Percentiles rank a stretch among this genome's conserved stretches.
Evolutionary conservation across 192 early-diverging fungal genomes (phyloP).

Genomic region (Linnemannia exigua): DNA sequence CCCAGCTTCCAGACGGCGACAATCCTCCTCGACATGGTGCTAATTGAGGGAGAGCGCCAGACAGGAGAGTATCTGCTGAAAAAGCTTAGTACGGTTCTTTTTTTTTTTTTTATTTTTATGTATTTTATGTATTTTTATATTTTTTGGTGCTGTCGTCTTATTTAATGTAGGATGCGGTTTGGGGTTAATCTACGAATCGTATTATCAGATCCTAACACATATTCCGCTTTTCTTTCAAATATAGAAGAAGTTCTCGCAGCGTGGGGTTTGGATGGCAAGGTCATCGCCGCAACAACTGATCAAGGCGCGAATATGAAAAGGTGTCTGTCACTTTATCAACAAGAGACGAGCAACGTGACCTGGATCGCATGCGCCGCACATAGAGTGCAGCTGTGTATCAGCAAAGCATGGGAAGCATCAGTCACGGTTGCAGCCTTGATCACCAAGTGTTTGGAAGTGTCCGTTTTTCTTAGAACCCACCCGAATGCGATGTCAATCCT

Average conservation of each 20-base stretch:
- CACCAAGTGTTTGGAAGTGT: neutral
- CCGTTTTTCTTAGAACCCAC: neutral
- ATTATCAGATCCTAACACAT: neutral
- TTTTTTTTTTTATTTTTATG: too few species aligned
- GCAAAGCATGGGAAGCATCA: neutral
- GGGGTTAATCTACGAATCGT: neutral
- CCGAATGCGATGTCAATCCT: neutral
- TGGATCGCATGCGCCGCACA: slow-evolving; percentile 4
- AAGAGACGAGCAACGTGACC: neutral
- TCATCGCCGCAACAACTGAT: neutral
- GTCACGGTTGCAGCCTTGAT: neutral
- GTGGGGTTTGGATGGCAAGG: neutral
- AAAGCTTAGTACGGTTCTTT: neutral
- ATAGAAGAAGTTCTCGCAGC: neutral
- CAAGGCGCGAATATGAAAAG: slow-evolving; percentile 5
- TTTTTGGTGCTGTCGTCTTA: neutral
- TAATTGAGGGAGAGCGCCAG: neutral
- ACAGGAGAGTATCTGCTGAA: neutral
- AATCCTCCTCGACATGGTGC: slow-evolving; percentile 14
- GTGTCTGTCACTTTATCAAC: neutral
- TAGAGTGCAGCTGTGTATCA: neutral
- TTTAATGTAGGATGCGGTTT: neutral
- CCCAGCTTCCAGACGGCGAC: neutral
- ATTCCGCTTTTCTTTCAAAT: neutral
- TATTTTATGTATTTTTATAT: too few species aligned